Evolutionary conservation across 768 basidiomycete species (phyloP).

Genomic region (Tricholoma sp.): DNA sequence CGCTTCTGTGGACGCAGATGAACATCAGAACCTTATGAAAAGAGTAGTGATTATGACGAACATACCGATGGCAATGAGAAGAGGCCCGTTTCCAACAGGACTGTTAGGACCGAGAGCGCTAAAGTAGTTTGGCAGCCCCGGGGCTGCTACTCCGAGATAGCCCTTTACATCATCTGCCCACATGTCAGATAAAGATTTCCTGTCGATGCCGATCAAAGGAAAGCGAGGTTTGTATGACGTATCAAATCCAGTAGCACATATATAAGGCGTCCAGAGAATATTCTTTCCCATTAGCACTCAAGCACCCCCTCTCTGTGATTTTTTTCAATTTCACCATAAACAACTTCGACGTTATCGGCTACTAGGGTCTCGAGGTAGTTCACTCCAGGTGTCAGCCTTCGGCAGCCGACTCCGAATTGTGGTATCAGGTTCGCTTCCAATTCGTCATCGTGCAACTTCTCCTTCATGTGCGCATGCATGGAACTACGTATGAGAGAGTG

Average conservation of each 20-base stretch:
- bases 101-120: conserved; percentile 27
- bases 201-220: conserved; percentile 22
- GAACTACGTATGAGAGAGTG: conserved; percentile 23
- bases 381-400: conserved; percentile 29
- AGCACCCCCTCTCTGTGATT: conserved; percentile 23
- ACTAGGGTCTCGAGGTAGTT: conserved; percentile 28
- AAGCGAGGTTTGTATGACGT: conserved; percentile 29
- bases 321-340: conserved; percentile 22
- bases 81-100: conserved; percentile 29
- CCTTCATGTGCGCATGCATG: conserved; percentile 33
- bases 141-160: conserved; percentile 8
- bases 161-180: conserved; percentile 26
- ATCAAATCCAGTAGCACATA: conserved; percentile 36
- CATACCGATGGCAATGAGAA: conserved; percentile 26
- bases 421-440: conserved; percentile 37
- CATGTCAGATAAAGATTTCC: conserved; percentile 22
- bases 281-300: conserved; percentile 23
- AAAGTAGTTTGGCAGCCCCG: conserved; percentile 32
- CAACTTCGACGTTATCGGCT: conserved; percentile 26
- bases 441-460: conserved; percentile 33
- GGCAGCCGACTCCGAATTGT: conserved; percentile 28
- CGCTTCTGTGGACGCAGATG: conserved; percentile 19
- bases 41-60: background rate
- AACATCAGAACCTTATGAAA: background rate
- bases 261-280: conserved; percentile 28